A percentile compares a stretch with the other conserved stretches of the same genome.
phyloP scores from a whole-genome alignment of 2,329 filamentous ascomycete genomes.

The Aspergillus aculeatinus region DNA sequence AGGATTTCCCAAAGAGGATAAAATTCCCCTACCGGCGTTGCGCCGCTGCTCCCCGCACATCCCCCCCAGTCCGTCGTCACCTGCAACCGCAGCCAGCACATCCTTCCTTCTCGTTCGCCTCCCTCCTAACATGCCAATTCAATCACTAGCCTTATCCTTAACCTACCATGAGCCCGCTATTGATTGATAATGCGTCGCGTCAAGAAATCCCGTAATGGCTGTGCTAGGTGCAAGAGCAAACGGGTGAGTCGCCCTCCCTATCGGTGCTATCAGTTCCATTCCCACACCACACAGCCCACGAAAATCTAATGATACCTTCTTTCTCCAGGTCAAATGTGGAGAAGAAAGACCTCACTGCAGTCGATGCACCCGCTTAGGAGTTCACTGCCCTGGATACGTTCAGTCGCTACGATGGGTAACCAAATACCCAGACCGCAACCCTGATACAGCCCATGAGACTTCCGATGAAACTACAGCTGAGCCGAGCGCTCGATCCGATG shows the following conservation, averaged over 20 bases:
- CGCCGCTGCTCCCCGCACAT: background rate
- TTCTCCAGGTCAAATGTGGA: slow-evolving; percentile 40
- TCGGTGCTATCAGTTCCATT: slow-evolving; percentile 2
- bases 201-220: slow-evolving; percentile 45
- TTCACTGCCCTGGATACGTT: slow-evolving; percentile 39
- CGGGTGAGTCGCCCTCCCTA: slow-evolving; percentile 25
- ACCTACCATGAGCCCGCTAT: slow-evolving; percentile 22
- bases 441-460: slow-evolving; percentile 10
- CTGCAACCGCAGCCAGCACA: background rate
- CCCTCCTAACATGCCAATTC: background rate
- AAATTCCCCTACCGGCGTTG: slow-evolving; percentile 5
- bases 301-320: slow-evolving; percentile 1
- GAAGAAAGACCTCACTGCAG: slow-evolving; percentile 40
- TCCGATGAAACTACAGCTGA: slow-evolving; percentile 7
- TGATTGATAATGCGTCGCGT: slow-evolving; percentile 46
- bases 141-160: slow-evolving; percentile 33
- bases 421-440: slow-evolving; percentile 25
- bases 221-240: slow-evolving; percentile 44
- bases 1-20: slow-evolving; percentile 12
- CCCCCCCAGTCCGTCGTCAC: background rate
- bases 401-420: slow-evolving; percentile 41
- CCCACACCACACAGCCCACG: background rate
- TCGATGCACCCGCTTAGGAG: slow-evolving; percentile 39
- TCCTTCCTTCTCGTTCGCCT: background rate
- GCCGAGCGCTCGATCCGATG: slow-evolving; percentile 1